Percentiles rank a stretch among this genome's conserved stretches.
These are phyloP conservation scores for Lophiostoma macrostomum DNA, from an alignment of 495 filamentous ascomycete genomes.

Conservation along the genomic window DNA sequence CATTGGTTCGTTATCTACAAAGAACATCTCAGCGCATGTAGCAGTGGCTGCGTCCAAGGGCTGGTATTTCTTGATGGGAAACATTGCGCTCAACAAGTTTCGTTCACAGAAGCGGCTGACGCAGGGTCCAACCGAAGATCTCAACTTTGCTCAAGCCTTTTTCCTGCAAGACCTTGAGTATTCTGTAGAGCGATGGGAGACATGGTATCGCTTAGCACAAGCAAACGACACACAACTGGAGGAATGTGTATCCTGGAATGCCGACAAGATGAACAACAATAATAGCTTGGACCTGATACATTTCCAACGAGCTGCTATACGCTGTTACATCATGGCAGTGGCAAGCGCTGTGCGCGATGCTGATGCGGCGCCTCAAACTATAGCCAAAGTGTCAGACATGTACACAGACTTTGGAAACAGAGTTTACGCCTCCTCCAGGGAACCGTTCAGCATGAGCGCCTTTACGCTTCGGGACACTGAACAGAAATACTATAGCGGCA, in stretches of 20 bases:
- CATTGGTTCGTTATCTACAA: conserved; percentile 59
- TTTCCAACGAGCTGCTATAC: conserved; percentile 78
- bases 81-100: conserved; percentile 84
- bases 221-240: conserved; percentile 89
- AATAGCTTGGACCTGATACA: conserved; percentile 68
- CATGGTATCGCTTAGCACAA: conserved; percentile 93
- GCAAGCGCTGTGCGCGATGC: conserved; percentile 65
- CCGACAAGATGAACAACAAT: conserved; percentile 91
- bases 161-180: conserved; percentile 85
- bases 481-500: conserved; percentile 67
- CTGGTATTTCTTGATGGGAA: conserved; percentile 89
- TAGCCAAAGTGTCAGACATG: conserved; percentile 70
- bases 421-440: conserved; percentile 83
- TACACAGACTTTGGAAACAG: conserved; percentile 88
- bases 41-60: conserved; percentile 71
- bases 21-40: conserved; percentile 50
- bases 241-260: conserved; percentile 88
- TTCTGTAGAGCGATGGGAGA: conserved; percentile 82
- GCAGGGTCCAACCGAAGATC: conserved; percentile 75
- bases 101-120: conserved; percentile 77
- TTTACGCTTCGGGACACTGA: conserved; percentile 55
- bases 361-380: conserved; percentile 59
- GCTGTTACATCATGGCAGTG: conserved; percentile 89
- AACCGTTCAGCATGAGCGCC: conserved; percentile 82
- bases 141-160: conserved; percentile 77